Conservation (phyloP, 2,329 filamentous ascomycete species). For the Achaetomium macrosporum region DNA sequence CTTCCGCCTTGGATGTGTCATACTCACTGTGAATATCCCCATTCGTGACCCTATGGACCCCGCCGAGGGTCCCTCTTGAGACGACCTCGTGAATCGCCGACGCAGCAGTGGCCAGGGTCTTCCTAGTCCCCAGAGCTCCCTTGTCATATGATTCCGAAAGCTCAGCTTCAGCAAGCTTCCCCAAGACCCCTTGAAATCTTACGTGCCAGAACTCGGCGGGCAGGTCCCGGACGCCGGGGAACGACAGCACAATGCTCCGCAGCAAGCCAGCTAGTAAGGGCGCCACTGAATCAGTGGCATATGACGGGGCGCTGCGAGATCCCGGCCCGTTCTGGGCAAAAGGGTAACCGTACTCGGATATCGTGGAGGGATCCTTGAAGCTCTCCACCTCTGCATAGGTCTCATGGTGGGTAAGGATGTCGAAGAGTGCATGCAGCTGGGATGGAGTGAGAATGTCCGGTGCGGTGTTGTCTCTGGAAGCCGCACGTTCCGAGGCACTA, state of each 20-base stretch:
- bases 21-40: constrained; percentile 39
- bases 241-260: constrained; percentile 55
- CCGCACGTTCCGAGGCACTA: neutral
- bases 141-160: constrained; percentile 80
- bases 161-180: constrained; percentile 59
- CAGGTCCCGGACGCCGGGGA: constrained; percentile 62
- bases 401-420: constrained; percentile 55
- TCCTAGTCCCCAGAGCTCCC: constrained; percentile 65
- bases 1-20: constrained; percentile 52
- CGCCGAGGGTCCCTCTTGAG: constrained; percentile 60
- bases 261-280: constrained; percentile 66
- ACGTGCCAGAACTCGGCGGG: constrained; percentile 59
- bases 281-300: constrained; percentile 40
- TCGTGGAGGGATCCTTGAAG: constrained; percentile 61
- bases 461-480: neutral
- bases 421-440: constrained; percentile 50
- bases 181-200: constrained; percentile 54
- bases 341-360: constrained; percentile 64
- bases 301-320: constrained; percentile 16
- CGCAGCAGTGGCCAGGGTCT: constrained; percentile 66
- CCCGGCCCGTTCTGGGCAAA: constrained; percentile 39
- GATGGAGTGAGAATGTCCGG: constrained; percentile 26
- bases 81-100: constrained; percentile 65
- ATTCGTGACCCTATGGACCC: constrained; percentile 37
- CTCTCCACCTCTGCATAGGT: constrained; percentile 63